Conservation (phyloP, 441 rosid genomes). For the Populus hybrid region DNA sequence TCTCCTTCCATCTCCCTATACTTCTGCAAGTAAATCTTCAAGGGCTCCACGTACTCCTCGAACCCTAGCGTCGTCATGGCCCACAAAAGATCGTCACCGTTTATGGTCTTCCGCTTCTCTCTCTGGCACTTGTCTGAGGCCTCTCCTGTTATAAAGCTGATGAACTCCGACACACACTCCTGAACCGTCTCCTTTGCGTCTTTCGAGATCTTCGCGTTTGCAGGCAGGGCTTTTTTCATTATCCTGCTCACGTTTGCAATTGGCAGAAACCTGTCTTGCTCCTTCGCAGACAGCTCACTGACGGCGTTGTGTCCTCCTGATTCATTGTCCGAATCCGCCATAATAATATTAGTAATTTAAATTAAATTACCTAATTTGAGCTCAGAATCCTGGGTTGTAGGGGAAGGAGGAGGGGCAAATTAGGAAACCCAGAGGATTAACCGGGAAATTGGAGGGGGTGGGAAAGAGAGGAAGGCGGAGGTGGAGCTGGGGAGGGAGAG, state of each 20-base stretch:
- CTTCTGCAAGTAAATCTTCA: neutral
- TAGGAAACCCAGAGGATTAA: slow-evolving; percentile 1
- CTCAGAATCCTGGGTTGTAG: neutral
- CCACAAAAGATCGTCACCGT: neutral
- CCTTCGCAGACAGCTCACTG: neutral
- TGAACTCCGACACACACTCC: neutral
- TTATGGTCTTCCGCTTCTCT: neutral
- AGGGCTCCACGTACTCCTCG: neutral
- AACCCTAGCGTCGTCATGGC: neutral
- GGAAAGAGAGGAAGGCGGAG: neutral
- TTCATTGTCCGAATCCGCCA: neutral
- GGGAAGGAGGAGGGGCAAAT: neutral
- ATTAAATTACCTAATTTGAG: neutral
- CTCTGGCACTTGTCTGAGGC: neutral
- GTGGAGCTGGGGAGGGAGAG: neutral
- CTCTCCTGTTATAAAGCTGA: neutral
- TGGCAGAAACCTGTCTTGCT: neutral
- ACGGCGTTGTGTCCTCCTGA: neutral
- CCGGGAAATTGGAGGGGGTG: slow-evolving; percentile 13
- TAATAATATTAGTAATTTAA: neutral
- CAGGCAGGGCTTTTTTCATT: neutral
- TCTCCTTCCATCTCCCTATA: neutral
- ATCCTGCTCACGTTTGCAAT: neutral
- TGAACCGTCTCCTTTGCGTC: neutral
- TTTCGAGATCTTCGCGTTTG: neutral